Evolutionary conservation across 768 basidiomycete genomes (phyloP).

Genomic region (Boletus eberwhitei): DNA sequence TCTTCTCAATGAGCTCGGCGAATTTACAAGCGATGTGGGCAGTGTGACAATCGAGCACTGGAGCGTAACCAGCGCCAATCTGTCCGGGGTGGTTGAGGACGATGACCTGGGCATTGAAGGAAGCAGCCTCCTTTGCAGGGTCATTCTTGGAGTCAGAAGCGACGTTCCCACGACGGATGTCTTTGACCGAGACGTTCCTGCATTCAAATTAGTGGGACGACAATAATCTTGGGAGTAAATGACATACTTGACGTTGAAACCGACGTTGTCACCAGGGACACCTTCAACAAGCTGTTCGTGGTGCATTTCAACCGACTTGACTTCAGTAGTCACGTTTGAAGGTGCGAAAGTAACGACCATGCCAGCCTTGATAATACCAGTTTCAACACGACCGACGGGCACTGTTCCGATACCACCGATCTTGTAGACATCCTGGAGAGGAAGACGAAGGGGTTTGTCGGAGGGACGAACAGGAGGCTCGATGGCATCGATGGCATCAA

Average conservation of each 20-base stretch:
- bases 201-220: conserved; percentile 5
- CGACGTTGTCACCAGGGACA: conserved; percentile 97
- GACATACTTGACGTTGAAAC: conserved; percentile 94
- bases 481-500: conserved; percentile 99
- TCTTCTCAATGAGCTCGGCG: conserved; percentile 97
- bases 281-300: conserved; percentile 97
- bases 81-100: conserved; percentile 99
- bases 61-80: conserved; percentile 98
- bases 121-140: conserved; percentile 98
- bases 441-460: conserved; percentile 99
- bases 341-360: conserved; percentile 99
- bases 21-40: conserved; percentile 99
- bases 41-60: conserved; percentile 99
- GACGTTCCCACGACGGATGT: conserved; percentile 99
- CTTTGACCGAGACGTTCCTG: conserved; percentile 99
- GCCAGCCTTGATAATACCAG: conserved; percentile 99
- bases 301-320: conserved; percentile 99
- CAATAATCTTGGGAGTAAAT: conserved; percentile 3
- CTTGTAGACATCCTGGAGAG: conserved; percentile 99
- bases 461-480: conserved; percentile 95
- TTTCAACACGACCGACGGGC: conserved; percentile 99
- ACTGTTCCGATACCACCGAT: conserved; percentile 99
- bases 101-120: conserved; percentile 99
- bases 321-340: conserved; percentile 98
- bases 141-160: conserved; percentile 99